Percentiles rank a stretch among this genome's conserved stretches.
Conservation (phyloP, 1,284 basidiomycete species). For the Agroathelia rolfsii region DNA sequence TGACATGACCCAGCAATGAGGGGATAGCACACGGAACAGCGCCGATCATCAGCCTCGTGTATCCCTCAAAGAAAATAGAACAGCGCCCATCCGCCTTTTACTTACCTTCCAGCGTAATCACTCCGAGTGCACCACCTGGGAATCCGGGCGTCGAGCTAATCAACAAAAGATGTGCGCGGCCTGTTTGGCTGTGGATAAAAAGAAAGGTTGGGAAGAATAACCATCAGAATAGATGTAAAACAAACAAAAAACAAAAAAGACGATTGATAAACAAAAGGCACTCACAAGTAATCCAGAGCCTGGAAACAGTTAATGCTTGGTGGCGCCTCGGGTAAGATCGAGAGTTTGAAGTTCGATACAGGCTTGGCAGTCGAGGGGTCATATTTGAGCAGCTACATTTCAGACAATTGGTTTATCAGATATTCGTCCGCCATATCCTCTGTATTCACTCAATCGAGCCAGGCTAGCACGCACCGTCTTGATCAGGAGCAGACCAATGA, state of each 20-base stretch:
- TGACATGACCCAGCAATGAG: no score
- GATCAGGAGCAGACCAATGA: slow-evolving; percentile 81
- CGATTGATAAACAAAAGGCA: slow-evolving; percentile 1
- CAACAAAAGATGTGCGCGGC: slow-evolving; percentile 86
- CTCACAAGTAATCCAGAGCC: slow-evolving; percentile 77
- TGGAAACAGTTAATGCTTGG: slow-evolving; percentile 84
- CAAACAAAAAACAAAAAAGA: no score
- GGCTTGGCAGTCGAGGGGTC: slow-evolving; percentile 76
- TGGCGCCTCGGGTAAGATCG: slow-evolving; percentile 86
- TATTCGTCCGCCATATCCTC: no score
- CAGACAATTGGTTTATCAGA: neutral
- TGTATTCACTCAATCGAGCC: no score
- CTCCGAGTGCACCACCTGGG: slow-evolving; percentile 73
- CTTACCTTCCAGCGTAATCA: slow-evolving; percentile 71
- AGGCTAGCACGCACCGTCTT: no score
- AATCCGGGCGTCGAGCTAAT: slow-evolving; percentile 78
- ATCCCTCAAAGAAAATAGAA: no score
- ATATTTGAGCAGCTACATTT: slow-evolving; percentile 73
- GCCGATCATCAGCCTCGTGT: no score
- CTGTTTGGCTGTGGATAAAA: slow-evolving; percentile 74
- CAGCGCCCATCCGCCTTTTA: no score
- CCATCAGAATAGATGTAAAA: no score
- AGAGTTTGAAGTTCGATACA: slow-evolving; percentile 65
- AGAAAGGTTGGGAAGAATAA: slow-evolving; percentile 13
- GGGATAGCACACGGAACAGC: no score